Evolutionary conservation across 2,329 filamentous ascomycete species (phyloP), one percentile per base, ranked within the genome.

Genomic region (Aspergillus calidoustus): DNA sequence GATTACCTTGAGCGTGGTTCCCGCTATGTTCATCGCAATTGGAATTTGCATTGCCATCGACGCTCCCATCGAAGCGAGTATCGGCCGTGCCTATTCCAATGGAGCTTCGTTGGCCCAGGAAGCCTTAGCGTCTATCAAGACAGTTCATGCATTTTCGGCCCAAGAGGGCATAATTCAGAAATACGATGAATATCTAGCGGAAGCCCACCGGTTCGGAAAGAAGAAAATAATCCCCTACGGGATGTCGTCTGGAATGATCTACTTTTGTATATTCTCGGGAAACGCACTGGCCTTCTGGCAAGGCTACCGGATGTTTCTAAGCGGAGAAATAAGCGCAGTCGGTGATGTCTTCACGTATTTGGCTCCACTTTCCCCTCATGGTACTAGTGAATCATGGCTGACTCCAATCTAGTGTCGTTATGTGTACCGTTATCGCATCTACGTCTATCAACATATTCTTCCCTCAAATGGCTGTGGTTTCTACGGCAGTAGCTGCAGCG

Each of bases 81-180:
- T 91, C 2, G 82, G 97, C 54, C 83, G 89, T 56, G 87, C 91
- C 0, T 97, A 96, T 71, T 93, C 91, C 25, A 82, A 87, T 54
- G 94, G 93, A 65, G 94, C 93, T 60, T 93, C 90, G 2, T 85
- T 98, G 11, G 94, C 92, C 5, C 94, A 98, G 73, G 95, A 99
- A 78, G 94, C 97, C 57, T 86, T 99, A 70, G 93, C 91, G 4
- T 64, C 64, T 23, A 60, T 64, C 22, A 64, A 67, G 17, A 69
- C 66, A 3, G 61, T 68, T 3, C 64, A 71, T 51, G 71, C 71
- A 1, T 72, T 72, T 44, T 59, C 59, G 9, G 57, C 70, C 34
- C 60, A 63, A 13, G 48, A 59, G 0, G 53, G 62, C 8, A 50
- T 72, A 9, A 34, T 69, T 8, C 17, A 38, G 3, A 66, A 68